Evolutionary conservation across 169 alveolate species (phyloP), one percentile per base, ranked within the genome.

Genomic region (Plasmodium knowlesi): DNA sequence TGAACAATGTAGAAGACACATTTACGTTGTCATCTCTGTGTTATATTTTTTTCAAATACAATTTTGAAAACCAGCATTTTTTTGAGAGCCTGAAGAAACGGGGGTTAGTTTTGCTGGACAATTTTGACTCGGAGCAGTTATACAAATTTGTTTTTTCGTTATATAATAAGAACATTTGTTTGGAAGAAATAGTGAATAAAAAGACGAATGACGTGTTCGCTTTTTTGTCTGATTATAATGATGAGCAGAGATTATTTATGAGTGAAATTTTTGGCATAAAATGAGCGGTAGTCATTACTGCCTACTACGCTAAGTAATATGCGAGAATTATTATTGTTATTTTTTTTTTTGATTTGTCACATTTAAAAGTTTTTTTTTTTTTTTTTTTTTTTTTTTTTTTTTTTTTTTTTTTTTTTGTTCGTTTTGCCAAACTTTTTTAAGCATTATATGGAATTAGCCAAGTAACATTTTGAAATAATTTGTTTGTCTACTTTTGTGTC

Each of bases 141-240:
- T 86, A 86, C 80, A 86, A 53, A 76, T 86, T 86, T 34, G 81
- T 86, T 30, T 86, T 86, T 86, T 76, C 93, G 3, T 76, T 86
- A 43, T 67, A 86, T 50, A 76, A 54, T 76, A 86, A 54, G 71
- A 86, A 86, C 34, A 86, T 86, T 54, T 86, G 93, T 54, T 46
- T 86, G 80, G 76, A 86, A 76, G 86, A 86, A 53, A 86, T 86
- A 74, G 43, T 86, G 1, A 81, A 86, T 30, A 54, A 28, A 34
- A 86, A 86, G 50, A 86, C 74, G 54, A 86, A 86, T 74, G 93
- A 85, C 70, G 50, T 86, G 28, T 30, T 57, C 12, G 22, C 86
- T 3, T 86, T 86, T 74, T 53, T 74, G 61, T 39, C 86, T 39
- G 28, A 50, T 43, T 86, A 86, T 54, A 86, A 74, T 78, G 88